Base-by-base conservation (phyloP, 1,284 basidiomycete species). In the Entoloma clypeatum region DNA sequence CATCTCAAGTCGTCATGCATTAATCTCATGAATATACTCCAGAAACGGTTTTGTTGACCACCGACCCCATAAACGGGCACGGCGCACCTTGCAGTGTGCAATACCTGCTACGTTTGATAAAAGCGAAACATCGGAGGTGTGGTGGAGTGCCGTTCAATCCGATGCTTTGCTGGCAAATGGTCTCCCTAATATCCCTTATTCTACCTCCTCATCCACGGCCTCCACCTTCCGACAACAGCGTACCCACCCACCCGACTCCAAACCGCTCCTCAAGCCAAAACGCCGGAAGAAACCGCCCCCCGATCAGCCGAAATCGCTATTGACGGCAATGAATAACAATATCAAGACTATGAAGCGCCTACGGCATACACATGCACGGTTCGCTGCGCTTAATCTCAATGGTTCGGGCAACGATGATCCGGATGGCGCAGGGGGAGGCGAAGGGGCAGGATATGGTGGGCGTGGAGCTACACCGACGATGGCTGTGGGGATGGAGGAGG, bases 121-220 rank as follows among this genome's bases (percentile, higher is more conserved):
- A 36, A 64, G 68, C 36, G 71, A 76, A 14, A 56, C 71, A 3
- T 63, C 72, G 7, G 75, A 81, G 22, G 61, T 85, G 5, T 89
- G 86, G 86, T 89, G 86, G 86, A 68, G 74, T 24, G 82, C 77
- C 5, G 69, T 78, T 39, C 76, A 78, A 50, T 77, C 75, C 1
- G 76, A 83, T 47, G 54, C 64, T 4, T 65, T 88, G 23, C 61
- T 86, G 22, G 73, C 69, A 13, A 85, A 82, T 46, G 82, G 81
- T 2, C 64, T 88, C 16, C 83, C 86, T 8, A 59, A 61, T 5
- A 72, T 82, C 26, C 69, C 67, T 3, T 69, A 71, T 11, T 70
- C 64, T 36, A 65, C 52, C 43, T 56, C 50, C 19, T 52, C 44
- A n/a, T 60, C 48, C 24, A 29, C 47, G 28, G 39, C 27, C 23